phyloP scores from a whole-genome alignment of 352 stramenopile genomes.

The Globisporangium cystogenes region DNA sequence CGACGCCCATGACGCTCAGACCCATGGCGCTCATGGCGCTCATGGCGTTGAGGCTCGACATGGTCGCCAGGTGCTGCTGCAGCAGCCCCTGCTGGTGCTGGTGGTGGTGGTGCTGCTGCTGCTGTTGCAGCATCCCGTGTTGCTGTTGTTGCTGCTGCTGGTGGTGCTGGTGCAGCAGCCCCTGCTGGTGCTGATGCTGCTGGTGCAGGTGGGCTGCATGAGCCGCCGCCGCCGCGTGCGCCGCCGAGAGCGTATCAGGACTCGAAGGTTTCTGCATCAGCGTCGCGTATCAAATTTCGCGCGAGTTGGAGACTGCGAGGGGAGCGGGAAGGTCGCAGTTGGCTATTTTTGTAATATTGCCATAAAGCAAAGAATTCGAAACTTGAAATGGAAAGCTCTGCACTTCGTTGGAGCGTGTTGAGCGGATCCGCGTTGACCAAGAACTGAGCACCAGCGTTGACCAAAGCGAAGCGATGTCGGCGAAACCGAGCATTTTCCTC shows the following conservation, averaged over 20 bases:
- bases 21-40: conserved; percentile 10
- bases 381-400: background rate
- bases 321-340: background rate
- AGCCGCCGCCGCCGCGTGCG: background rate
- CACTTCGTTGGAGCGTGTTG: too few relatives aligned
- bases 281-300: background rate
- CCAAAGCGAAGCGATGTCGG: too few relatives aligned
- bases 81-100: conserved; percentile 13
- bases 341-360: too few relatives aligned
- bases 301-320: background rate
- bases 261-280: conserved; percentile 72
- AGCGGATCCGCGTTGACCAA: too few relatives aligned
- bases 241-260: conserved; percentile 61
- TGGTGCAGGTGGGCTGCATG: conserved; percentile 4
- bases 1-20: conserved; percentile 5
- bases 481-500: too few relatives aligned
- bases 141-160: too few relatives aligned
- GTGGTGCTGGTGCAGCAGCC: too few relatives aligned
- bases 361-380: background rate
- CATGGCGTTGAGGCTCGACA: conserved; percentile 18
- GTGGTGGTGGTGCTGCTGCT: conserved; percentile 16
- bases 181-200: too few relatives aligned
- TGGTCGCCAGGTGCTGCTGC: conserved; percentile 14
- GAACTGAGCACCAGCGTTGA: too few relatives aligned
- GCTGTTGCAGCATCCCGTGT: conserved; percentile 1